Conservation (phyloP, 805 yeast species). For the Starmerella scarabaei region DNA sequence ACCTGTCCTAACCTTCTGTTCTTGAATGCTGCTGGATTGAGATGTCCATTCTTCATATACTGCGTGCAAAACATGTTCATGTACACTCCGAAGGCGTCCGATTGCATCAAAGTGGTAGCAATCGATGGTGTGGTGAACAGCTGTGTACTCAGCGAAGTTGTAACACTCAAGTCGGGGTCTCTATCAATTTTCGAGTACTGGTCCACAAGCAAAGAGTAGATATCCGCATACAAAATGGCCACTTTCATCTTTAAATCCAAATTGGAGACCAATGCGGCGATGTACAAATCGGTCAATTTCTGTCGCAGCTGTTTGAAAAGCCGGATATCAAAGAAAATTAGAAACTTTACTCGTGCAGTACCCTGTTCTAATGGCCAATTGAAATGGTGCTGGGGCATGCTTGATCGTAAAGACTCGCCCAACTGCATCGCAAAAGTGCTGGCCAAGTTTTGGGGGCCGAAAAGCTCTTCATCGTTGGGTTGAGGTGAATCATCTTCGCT, state of each 20-base stretch:
- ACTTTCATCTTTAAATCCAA: constrained; percentile 42
- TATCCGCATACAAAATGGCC: constrained; percentile 68
- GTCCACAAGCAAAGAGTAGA: constrained; percentile 64
- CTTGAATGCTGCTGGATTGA: constrained; percentile 38
- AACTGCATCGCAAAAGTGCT: neutral
- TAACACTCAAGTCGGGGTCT: constrained; percentile 72
- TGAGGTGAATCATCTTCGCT: neutral
- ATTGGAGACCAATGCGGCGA: constrained; percentile 52
- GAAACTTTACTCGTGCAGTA: constrained; percentile 38
- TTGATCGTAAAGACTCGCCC: neutral
- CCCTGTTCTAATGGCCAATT: constrained; percentile 13
- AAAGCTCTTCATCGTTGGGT: constrained; percentile 9
- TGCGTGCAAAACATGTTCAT: constrained; percentile 51
- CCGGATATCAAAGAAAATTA: constrained; percentile 53
- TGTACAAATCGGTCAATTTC: constrained; percentile 48
- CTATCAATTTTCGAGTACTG: constrained; percentile 61
- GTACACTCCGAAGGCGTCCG: constrained; percentile 52
- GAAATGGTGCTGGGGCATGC: neutral
- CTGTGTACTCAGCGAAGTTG: constrained; percentile 68
- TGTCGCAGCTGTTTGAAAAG: constrained; percentile 54
- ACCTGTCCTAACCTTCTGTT: constrained; percentile 68
- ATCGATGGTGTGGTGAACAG: constrained; percentile 81
- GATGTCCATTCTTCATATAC: constrained; percentile 41
- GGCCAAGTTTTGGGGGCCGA: constrained; percentile 4
- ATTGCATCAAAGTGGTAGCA: constrained; percentile 46